Conservation (phyloP, 2,329 filamentous ascomycete genomes). For the Golovinomyces cichoracearum region DNA sequence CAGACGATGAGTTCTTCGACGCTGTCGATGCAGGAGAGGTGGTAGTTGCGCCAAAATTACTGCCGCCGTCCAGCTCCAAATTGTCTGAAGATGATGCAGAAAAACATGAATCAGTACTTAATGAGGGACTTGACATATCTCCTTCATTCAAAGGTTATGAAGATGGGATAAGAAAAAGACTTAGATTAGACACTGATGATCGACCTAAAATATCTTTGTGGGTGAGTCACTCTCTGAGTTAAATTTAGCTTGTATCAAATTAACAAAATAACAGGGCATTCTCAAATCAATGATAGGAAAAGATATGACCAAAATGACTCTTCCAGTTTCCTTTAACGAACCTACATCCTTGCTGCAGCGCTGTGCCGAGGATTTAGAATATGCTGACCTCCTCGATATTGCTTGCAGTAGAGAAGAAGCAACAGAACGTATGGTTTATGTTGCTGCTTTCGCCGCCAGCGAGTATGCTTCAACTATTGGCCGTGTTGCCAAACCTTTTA, state of each 20-base stretch:
- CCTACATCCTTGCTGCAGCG: slow-evolving; percentile 86
- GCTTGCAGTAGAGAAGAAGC: slow-evolving; percentile 69
- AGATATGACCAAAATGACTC: slow-evolving; percentile 98
- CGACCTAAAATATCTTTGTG: slow-evolving; percentile 84
- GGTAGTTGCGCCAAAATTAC: slow-evolving; percentile 47
- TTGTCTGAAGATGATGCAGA: slow-evolving; percentile 20
- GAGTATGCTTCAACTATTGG: slow-evolving; percentile 94
- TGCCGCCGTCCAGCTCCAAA: slow-evolving; percentile 18
- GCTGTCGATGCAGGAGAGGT: slow-evolving; percentile 84
- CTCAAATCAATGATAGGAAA: slow-evolving; percentile 99
- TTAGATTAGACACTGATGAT: slow-evolving; percentile 80
- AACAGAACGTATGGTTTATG: slow-evolving; percentile 76
- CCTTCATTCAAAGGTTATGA: slow-evolving; percentile 76
- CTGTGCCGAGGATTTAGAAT: slow-evolving; percentile 95
- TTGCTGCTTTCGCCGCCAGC: slow-evolving; percentile 82
- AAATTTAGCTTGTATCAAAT: neutral
- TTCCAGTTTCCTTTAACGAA: slow-evolving; percentile 96
- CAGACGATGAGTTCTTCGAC: slow-evolving; percentile 89
- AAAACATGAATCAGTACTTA: slow-evolving; percentile 18
- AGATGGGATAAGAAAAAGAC: slow-evolving; percentile 49
- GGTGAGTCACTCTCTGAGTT: slow-evolving; percentile 30
- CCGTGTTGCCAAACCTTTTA: slow-evolving; percentile 93
- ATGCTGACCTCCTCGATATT: slow-evolving; percentile 70
- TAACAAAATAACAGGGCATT: slow-evolving; percentile 39
- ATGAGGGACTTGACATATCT: slow-evolving; percentile 33